Evolutionary conservation across 805 yeast genomes (phyloP).

Genomic region (Candida insectorum): DNA sequence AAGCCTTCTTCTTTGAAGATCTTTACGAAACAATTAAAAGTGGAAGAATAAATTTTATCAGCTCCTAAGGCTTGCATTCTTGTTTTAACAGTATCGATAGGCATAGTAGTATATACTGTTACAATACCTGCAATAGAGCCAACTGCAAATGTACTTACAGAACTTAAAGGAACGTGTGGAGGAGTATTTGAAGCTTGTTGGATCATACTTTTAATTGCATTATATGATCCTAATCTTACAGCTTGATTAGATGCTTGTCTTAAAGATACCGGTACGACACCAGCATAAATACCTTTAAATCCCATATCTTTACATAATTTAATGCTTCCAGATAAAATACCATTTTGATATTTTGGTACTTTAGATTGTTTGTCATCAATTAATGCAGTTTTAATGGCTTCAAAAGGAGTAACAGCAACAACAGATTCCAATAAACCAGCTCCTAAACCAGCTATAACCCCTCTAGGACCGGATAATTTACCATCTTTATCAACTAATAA

Average conservation of each 20-base stretch:
- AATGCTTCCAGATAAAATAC: slow-evolving; percentile 59
- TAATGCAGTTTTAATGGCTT: slow-evolving; percentile 91
- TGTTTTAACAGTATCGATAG: slow-evolving; percentile 92
- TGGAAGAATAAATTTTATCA: slow-evolving; percentile 62
- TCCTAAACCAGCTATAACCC: slow-evolving; percentile 95
- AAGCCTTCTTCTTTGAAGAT: slow-evolving; percentile 87
- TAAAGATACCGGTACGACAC: slow-evolving; percentile 86
- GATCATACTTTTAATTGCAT: slow-evolving; percentile 74
- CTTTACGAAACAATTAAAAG: slow-evolving; percentile 75
- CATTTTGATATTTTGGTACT: slow-evolving; percentile 72
- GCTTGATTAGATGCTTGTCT: slow-evolving; percentile 96
- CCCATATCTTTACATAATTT: slow-evolving; percentile 75
- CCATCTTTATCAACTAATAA: slow-evolving; percentile 80
- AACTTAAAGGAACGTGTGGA: slow-evolving; percentile 70
- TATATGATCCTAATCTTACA: slow-evolving; percentile 90
- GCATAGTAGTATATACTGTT: slow-evolving; percentile 92
- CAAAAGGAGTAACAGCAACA: slow-evolving; percentile 94
- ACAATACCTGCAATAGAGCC: slow-evolving; percentile 90
- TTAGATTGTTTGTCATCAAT: slow-evolving; percentile 85
- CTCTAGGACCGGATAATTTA: slow-evolving; percentile 82
- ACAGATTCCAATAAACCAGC: slow-evolving; percentile 93
- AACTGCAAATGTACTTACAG: slow-evolving; percentile 77
- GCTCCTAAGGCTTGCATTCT: slow-evolving; percentile 95
- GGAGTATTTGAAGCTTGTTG: slow-evolving; percentile 67
- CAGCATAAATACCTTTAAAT: slow-evolving; percentile 78